Percentiles rank a stretch among this genome's conserved stretches.
These are phyloP conservation scores for Geotrichum ghanense DNA, from an alignment of 805 yeast genomes.

Conservation along the genomic window DNA sequence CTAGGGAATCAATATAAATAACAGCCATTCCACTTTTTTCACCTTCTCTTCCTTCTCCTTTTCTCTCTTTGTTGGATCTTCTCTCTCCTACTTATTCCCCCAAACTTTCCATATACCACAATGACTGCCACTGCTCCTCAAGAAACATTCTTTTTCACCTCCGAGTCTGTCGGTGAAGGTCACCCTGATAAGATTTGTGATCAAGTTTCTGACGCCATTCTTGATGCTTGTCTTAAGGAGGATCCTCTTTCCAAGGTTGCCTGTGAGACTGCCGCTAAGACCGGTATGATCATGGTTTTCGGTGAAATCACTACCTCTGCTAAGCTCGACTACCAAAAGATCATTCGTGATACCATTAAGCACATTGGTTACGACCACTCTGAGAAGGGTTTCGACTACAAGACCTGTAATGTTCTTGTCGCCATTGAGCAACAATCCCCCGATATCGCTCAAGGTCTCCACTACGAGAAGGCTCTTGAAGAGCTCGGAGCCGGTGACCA, in stretches of 20 bases:
- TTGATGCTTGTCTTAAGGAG: slow-evolving; percentile 90
- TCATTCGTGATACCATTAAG: slow-evolving; percentile 96
- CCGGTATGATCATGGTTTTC: slow-evolving; percentile 98
- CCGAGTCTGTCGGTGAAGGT: slow-evolving; percentile 64
- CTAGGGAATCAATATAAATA: neutral
- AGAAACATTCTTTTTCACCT: slow-evolving; percentile 47
- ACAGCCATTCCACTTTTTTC: neutral
- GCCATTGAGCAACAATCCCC: slow-evolving; percentile 99
- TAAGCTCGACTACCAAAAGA: slow-evolving; percentile 87
- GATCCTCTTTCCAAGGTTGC: slow-evolving; percentile 99
- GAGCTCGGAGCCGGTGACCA: slow-evolving; percentile 99
- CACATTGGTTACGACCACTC: slow-evolving; percentile 96
- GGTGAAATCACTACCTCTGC: slow-evolving; percentile 99
- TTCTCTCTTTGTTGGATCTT: slow-evolving; percentile 2
- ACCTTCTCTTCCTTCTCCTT: neutral
- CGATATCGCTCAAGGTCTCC: slow-evolving; percentile 98
- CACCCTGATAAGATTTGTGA: slow-evolving; percentile 62
- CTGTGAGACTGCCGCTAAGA: slow-evolving; percentile 98
- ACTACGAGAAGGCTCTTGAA: slow-evolving; percentile 88
- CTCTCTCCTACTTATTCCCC: neutral
- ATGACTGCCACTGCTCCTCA: slow-evolving; percentile 22
- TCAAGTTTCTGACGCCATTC: slow-evolving; percentile 96
- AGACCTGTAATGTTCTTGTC: slow-evolving; percentile 96
- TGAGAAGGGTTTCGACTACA: slow-evolving; percentile 96
- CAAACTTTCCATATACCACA: neutral